A percentile compares a stretch with the other conserved stretches of the same genome.
Evolutionary conservation across 495 filamentous ascomycete species (phyloP).

Genomic region (Sordaria brevicollis): DNA sequence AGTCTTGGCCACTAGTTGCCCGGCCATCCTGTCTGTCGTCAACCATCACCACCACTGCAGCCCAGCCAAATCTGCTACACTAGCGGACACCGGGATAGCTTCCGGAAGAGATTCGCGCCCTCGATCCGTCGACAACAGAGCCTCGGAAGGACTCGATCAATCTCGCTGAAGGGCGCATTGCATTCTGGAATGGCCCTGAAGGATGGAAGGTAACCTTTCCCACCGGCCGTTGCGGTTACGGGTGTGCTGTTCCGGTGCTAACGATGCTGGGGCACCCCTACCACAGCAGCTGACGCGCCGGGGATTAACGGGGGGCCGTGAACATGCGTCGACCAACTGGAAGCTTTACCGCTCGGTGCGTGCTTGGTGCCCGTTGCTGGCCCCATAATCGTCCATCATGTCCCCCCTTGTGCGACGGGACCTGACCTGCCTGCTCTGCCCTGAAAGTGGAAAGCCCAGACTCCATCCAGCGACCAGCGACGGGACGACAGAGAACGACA

Average conservation of each 20-base stretch:
- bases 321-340: not conserved
- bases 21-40: not conserved
- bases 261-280: not conserved
- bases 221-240: not conserved
- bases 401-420: not conserved
- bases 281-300: not conserved
- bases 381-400: not conserved
- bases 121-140: not conserved
- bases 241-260: not conserved
- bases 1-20: not conserved
- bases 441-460: not conserved
- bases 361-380: not conserved
- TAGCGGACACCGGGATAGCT: not conserved
- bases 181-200: not conserved
- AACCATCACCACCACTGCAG: not conserved
- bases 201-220: not conserved
- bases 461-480: not conserved
- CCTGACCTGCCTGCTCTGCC: not conserved
- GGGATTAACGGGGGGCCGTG: not conserved
- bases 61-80: not conserved
- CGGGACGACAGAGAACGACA: too few species aligned
- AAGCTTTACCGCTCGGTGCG: not conserved
- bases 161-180: not conserved
- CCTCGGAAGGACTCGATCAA: not conserved
- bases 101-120: not conserved